phyloP scores from a whole-genome alignment of 2,329 filamentous ascomycete species.

The Aspergillus japonicus region DNA sequence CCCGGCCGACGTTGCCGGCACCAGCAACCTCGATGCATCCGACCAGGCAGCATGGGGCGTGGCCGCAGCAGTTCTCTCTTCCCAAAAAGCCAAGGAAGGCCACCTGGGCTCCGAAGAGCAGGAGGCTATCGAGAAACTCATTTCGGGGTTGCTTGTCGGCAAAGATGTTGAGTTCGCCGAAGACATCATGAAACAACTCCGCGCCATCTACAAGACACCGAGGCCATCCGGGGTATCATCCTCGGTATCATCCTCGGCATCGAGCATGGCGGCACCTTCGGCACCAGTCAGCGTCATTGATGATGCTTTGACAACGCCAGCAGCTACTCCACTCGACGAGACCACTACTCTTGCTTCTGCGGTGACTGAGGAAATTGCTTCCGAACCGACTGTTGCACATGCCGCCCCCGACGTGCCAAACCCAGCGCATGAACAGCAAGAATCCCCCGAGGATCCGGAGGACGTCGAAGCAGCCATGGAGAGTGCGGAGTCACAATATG shows the following conservation, averaged over 20 bases:
- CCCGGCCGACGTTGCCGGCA: neutral
- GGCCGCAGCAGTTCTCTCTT: constrained; percentile 52
- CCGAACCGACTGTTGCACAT: neutral
- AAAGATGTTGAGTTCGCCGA: constrained; percentile 81
- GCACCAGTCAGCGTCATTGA: neutral
- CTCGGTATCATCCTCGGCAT: constrained; percentile 50
- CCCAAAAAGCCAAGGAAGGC: constrained; percentile 24
- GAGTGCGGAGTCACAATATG: constrained; percentile 35
- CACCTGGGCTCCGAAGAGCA: constrained; percentile 31
- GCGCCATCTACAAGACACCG: constrained; percentile 69
- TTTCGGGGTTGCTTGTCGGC: constrained; percentile 73
- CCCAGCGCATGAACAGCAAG: neutral
- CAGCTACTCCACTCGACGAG: neutral
- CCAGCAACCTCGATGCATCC: neutral
- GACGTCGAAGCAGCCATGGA: constrained; percentile 28
- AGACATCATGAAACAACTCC: constrained; percentile 71
- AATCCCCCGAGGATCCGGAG: neutral
- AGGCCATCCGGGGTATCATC: constrained; percentile 35
- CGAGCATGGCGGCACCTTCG: constrained; percentile 19
- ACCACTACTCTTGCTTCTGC: neutral
- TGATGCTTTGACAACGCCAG: neutral
- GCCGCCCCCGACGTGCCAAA: neutral
- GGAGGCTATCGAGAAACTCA: constrained; percentile 65
- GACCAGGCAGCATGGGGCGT: constrained; percentile 48
- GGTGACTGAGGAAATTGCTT: neutral